These are phyloP conservation scores for Plasmodium fragile DNA, from an alignment of 169 alveolate species.

Conservation along the genomic window DNA sequence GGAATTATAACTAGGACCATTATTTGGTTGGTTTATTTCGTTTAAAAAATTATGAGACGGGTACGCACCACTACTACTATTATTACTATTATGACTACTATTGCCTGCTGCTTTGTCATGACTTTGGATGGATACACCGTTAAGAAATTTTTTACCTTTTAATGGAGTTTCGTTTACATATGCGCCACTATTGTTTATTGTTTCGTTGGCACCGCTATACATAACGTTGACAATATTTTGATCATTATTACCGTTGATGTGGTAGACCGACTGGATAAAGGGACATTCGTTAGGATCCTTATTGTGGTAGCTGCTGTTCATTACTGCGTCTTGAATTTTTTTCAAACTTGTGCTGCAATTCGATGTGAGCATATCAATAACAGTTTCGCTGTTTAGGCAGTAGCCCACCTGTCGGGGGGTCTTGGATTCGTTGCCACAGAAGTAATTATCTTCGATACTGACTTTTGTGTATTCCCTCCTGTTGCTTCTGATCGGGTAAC, in stretches of 20 bases:
- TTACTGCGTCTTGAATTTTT: constrained; percentile 12
- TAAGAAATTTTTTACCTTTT: background rate
- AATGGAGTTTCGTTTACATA: background rate
- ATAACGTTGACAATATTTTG: background rate
- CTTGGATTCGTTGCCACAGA: constrained; percentile 14
- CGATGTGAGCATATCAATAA: background rate
- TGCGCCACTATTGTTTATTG: background rate
- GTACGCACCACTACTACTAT: background rate
- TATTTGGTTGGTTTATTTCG: background rate
- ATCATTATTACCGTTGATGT: constrained; percentile 3
- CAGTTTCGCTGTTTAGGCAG: background rate
- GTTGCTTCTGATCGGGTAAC: background rate
- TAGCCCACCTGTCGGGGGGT: constrained; percentile 4
- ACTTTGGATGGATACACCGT: background rate
- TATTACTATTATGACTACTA: background rate
- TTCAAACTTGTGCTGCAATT: constrained; percentile 11
- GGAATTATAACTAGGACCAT: background rate
- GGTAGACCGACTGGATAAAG: constrained; percentile 1
- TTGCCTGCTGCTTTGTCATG: background rate
- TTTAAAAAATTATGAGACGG: background rate
- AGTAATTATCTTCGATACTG: constrained; percentile 13
- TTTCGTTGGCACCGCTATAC: background rate
- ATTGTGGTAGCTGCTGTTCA: background rate
- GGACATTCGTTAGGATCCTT: background rate
- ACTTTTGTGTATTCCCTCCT: background rate